Conservation (phyloP, 768 basidiomycete species). For the Phaeotremella fagi region DNA sequence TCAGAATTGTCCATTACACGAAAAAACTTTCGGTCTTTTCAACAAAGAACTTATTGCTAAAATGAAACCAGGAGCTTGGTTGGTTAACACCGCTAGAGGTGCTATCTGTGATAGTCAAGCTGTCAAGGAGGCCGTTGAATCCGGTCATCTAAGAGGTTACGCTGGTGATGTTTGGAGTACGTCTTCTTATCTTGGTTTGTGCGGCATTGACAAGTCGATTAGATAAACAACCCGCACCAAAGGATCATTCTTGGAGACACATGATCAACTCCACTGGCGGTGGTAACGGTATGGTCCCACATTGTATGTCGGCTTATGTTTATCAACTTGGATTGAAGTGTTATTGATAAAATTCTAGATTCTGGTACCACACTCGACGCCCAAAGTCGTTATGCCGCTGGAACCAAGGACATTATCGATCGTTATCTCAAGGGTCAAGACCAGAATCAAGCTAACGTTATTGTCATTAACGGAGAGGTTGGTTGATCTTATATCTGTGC, state of each 20-base stretch:
- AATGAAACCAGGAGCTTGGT: slow-evolving; percentile 88
- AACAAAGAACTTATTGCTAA: slow-evolving; percentile 76
- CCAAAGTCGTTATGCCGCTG: slow-evolving; percentile 72
- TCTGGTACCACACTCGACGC: slow-evolving; percentile 86
- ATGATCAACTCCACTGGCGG: slow-evolving; percentile 74
- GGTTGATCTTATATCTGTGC: neutral
- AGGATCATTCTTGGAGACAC: slow-evolving; percentile 78
- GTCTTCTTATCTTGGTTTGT: neutral
- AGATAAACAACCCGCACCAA: slow-evolving; percentile 82
- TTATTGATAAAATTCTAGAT: slow-evolving; percentile 49
- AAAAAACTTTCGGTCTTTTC: slow-evolving; percentile 72
- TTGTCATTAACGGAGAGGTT: slow-evolving; percentile 62
- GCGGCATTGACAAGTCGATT: slow-evolving; percentile 60
- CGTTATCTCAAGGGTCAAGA: slow-evolving; percentile 51
- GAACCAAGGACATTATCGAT: slow-evolving; percentile 43
- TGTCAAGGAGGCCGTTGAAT: slow-evolving; percentile 68
- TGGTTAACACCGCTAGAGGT: slow-evolving; percentile 89
- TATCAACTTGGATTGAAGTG: neutral
- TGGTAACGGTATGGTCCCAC: slow-evolving; percentile 78
- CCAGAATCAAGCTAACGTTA: slow-evolving; percentile 76
- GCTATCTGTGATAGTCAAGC: slow-evolving; percentile 83
- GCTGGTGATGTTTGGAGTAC: slow-evolving; percentile 31
- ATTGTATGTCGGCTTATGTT: slow-evolving; percentile 16
- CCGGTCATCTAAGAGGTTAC: slow-evolving; percentile 65
- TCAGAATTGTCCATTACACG: slow-evolving; percentile 58